These are phyloP conservation scores for Pholiota microspora DNA, from an alignment of 768 basidiomycete genomes.

Conservation along the genomic window DNA sequence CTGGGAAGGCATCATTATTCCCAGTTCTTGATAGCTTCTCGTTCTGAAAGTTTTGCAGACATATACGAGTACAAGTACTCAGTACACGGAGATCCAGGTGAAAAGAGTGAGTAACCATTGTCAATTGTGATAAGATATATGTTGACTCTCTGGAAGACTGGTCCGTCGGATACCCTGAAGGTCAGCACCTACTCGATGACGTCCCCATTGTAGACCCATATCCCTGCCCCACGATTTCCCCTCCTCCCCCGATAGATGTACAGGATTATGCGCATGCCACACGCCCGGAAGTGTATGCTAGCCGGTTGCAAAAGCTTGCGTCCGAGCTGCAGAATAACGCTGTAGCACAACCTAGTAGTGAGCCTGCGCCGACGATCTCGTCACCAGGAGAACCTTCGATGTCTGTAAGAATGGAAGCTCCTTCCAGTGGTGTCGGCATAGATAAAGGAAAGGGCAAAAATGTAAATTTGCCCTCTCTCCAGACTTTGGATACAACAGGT, in stretches of 20 bases:
- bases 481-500: too few species aligned
- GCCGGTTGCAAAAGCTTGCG: not conserved
- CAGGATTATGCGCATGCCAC: not conserved
- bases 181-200: not conserved
- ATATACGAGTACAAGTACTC: constrained; percentile 32
- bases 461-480: not conserved
- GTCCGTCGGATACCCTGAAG: constrained; percentile 9
- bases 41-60: constrained; percentile 15
- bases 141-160: not conserved
- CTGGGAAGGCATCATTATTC: constrained; percentile 26
- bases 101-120: constrained; percentile 19
- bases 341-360: too few species aligned
- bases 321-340: not conserved
- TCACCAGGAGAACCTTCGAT: too few species aligned
- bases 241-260: constrained; percentile 2
- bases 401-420: too few species aligned
- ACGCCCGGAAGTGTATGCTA: not conserved
- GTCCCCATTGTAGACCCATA: constrained; percentile 1
- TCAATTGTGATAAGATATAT: too few species aligned
- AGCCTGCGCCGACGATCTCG: too few species aligned
- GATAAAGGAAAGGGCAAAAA: not conserved
- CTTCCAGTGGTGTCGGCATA: not conserved
- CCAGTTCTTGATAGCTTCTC: constrained; percentile 14
- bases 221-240: not conserved
- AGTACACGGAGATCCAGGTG: constrained; percentile 22